Conservation (phyloP, 805 yeast genomes). For the Candida caryicola region DNA sequence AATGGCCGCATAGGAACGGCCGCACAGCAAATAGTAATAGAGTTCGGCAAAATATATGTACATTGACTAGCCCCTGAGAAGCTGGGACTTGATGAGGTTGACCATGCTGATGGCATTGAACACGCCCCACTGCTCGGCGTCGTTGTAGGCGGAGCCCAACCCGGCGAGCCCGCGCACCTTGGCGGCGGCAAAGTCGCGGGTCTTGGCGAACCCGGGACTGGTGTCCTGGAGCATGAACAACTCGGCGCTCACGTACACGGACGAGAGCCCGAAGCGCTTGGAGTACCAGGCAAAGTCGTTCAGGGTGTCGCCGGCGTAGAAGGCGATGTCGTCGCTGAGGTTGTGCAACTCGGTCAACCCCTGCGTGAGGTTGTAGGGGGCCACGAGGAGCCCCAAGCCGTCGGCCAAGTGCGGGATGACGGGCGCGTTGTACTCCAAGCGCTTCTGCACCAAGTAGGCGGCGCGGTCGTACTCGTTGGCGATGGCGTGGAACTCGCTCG, state of each 20-base stretch:
- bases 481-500: conserved; percentile 25
- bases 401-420: conserved; percentile 41
- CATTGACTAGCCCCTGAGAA: conserved; percentile 52
- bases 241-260: conserved; percentile 73
- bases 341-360: conserved; percentile 69
- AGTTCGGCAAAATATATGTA: neutral
- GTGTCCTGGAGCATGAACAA: conserved; percentile 76
- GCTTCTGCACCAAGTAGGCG: conserved; percentile 43
- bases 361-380: conserved; percentile 57
- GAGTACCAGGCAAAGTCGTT: conserved; percentile 91
- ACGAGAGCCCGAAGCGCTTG: conserved; percentile 69
- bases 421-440: conserved; percentile 53
- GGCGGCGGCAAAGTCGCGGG: conserved; percentile 61
- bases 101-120: conserved; percentile 63
- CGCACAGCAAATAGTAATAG: too few species aligned
- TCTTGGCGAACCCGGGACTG: conserved; percentile 52
- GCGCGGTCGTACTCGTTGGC: conserved; percentile 41
- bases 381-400: conserved; percentile 59
- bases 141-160: conserved; percentile 59
- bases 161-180: conserved; percentile 52
- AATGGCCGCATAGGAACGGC: too few species aligned
- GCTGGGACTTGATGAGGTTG: conserved; percentile 70
- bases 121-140: conserved; percentile 71
- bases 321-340: conserved; percentile 80
- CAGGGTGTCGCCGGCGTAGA: conserved; percentile 72